Percentiles rank a stretch among this genome's conserved stretches.
These are phyloP conservation scores for Prunus mira DNA, from an alignment of 306 rosid genomes.

Conservation along the genomic window DNA sequence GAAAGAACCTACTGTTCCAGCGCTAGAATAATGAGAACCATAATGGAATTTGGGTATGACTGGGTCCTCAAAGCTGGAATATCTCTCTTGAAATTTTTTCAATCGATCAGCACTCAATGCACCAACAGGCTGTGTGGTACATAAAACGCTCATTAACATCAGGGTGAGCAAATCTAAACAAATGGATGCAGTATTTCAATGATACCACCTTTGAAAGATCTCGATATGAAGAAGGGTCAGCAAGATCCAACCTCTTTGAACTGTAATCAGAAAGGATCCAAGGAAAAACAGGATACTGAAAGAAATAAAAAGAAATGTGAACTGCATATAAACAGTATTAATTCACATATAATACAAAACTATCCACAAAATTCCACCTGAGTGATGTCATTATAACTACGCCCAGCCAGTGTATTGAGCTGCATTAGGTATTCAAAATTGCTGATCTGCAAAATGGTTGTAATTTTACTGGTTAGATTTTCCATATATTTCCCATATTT, in stretches of 20 bases:
- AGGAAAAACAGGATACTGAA: constrained; percentile 98
- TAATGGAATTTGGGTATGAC: constrained; percentile 92
- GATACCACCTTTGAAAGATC: constrained; percentile 85
- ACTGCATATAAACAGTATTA: constrained; percentile 18
- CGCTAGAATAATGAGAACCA: constrained; percentile 98
- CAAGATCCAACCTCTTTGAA: constrained; percentile 81
- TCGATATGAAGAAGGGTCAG: constrained; percentile 79
- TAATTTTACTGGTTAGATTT: constrained; percentile 17
- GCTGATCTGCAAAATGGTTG: constrained; percentile 77
- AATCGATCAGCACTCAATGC: constrained; percentile 79
- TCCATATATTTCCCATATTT: constrained; percentile 4
- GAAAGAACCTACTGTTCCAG: constrained; percentile 77
- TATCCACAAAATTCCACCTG: constrained; percentile 60
- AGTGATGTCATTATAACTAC: constrained; percentile 95
- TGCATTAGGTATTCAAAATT: constrained; percentile 98
- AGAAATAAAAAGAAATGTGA: constrained; percentile 22
- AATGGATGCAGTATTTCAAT: constrained; percentile 26
- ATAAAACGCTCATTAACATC: constrained; percentile 18
- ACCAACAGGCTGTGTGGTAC: constrained; percentile 76
- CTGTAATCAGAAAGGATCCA: constrained; percentile 96
- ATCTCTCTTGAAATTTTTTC: constrained; percentile 87
- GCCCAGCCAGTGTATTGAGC: constrained; percentile 97
- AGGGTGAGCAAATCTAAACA: constrained; percentile 5
- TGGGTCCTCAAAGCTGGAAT: constrained; percentile 89
- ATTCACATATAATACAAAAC: constrained; percentile 21